Conservation (phyloP, 495 filamentous ascomycete species). For the Annulohypoxylon stygium region DNA sequence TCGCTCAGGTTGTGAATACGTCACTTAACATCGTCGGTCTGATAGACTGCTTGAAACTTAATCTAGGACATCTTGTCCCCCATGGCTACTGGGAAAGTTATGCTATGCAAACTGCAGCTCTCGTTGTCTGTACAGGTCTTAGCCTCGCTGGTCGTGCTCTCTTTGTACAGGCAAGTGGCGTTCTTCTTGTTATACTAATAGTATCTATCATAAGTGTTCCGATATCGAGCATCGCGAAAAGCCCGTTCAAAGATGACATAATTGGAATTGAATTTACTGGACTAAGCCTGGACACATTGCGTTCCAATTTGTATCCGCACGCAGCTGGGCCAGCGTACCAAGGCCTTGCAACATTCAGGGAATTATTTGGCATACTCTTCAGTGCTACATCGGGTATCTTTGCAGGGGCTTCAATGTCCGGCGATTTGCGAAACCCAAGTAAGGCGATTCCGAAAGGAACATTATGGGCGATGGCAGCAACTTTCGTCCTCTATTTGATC, state of each 20-base stretch:
- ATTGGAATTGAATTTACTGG: constrained; percentile 82
- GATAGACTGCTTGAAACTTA: constrained; percentile 83
- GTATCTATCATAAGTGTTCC: constrained; percentile 87
- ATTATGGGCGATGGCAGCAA: constrained; percentile 78
- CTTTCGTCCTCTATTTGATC: constrained; percentile 79
- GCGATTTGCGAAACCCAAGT: constrained; percentile 85
- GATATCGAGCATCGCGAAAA: constrained; percentile 74
- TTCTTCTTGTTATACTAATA: constrained; percentile 78
- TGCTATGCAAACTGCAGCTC: constrained; percentile 78
- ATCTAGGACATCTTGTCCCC: constrained; percentile 78
- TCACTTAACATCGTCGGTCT: constrained; percentile 91
- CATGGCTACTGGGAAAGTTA: constrained; percentile 84
- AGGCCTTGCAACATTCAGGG: constrained; percentile 80
- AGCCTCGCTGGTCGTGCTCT: constrained; percentile 85
- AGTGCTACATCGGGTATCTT: constrained; percentile 80
- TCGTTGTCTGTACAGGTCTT: constrained; percentile 79
- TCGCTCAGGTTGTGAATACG: constrained; percentile 87
- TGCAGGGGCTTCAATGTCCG: constrained; percentile 90
- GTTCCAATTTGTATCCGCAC: constrained; percentile 76
- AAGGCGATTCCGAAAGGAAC: constrained; percentile 87
- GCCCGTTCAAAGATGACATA: constrained; percentile 72
- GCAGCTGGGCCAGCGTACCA: constrained; percentile 55
- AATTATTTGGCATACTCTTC: constrained; percentile 89
- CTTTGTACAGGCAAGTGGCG: constrained; percentile 84
- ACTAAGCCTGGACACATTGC: constrained; percentile 74